Evolutionary conservation across 148 eudicot species (phyloP).

Genomic region (Heliamphora exappendiculata): DNA sequence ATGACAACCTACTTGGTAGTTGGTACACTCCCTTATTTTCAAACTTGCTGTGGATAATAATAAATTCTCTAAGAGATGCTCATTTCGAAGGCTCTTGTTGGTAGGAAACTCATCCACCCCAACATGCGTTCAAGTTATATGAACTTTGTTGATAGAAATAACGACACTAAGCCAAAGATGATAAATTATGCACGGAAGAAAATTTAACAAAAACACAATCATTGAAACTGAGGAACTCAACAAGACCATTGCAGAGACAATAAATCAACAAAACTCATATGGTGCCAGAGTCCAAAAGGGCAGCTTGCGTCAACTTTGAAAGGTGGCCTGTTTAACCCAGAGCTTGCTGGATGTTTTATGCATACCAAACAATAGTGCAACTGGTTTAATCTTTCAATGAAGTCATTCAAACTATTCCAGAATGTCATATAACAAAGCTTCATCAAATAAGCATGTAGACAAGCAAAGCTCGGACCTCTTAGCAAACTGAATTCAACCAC

Average conservation of each 20-base stretch:
- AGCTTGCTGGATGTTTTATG: not conserved
- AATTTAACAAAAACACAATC: not conserved
- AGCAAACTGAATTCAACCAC: constrained; percentile 71
- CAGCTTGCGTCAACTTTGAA: not conserved
- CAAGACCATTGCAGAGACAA: not conserved
- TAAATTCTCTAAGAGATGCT: not conserved
- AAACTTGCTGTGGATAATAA: not conserved
- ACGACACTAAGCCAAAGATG: not conserved
- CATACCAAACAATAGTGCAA: not conserved
- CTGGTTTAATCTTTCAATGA: not conserved
- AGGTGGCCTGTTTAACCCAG: not conserved
- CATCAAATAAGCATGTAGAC: not conserved
- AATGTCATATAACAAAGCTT: not conserved
- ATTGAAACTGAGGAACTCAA: not conserved
- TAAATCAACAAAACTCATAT: not conserved
- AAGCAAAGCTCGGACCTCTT: constrained; percentile 63
- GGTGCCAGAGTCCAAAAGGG: not conserved
- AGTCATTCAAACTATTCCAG: not conserved
- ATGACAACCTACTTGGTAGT: not conserved
- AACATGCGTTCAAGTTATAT: not conserved
- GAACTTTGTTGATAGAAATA: not conserved
- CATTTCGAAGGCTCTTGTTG: not conserved
- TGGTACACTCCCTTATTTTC: not conserved
- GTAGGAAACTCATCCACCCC: not conserved
- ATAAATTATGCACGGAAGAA: not conserved